A percentile compares a stretch with the other conserved stretches of the same genome.
Conservation (phyloP, 306 rosid species). For the Hylodesmum podocarpum region DNA sequence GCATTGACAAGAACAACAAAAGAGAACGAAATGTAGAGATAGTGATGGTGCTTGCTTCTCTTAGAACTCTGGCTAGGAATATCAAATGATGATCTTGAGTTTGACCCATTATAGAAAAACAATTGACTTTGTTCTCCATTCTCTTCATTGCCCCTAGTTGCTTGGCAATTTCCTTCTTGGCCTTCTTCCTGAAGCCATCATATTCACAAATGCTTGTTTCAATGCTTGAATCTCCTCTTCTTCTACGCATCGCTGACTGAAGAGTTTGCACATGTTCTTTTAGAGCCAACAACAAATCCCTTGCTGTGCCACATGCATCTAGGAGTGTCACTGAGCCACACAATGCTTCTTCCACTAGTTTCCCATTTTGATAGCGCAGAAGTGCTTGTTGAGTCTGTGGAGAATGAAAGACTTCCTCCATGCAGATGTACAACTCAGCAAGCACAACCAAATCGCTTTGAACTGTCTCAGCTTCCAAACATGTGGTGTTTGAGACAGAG, state of each 20-base stretch:
- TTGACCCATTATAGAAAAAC: constrained; percentile 19
- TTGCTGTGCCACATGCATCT: constrained; percentile 54
- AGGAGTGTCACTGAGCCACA: constrained; percentile 51
- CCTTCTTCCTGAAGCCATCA: constrained; percentile 54
- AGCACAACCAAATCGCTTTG: constrained; percentile 48
- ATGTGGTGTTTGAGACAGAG: constrained; percentile 5
- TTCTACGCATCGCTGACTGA: constrained; percentile 63
- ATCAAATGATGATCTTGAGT: constrained; percentile 34
- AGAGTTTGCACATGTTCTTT: constrained; percentile 56
- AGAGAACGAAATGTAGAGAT: constrained; percentile 51
- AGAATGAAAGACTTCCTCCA: constrained; percentile 54
- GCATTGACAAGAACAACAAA: constrained; percentile 48
- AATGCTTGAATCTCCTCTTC: constrained; percentile 46
- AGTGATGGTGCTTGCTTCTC: constrained; percentile 51
- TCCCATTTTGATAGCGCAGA: constrained; percentile 39
- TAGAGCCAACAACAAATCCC: constrained; percentile 42
- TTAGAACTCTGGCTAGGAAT: constrained; percentile 38
- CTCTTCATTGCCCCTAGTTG: constrained; percentile 49
- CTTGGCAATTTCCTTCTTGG: constrained; percentile 59
- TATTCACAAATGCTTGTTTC: constrained; percentile 42
- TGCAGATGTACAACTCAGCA: constrained; percentile 53
- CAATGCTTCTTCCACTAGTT: constrained; percentile 47
- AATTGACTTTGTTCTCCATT: constrained; percentile 38
- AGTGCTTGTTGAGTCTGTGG: constrained; percentile 54
- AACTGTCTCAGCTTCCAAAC: constrained; percentile 35